Conservation (phyloP, 257 asterid species). For the Cynanchum wilfordii region DNA sequence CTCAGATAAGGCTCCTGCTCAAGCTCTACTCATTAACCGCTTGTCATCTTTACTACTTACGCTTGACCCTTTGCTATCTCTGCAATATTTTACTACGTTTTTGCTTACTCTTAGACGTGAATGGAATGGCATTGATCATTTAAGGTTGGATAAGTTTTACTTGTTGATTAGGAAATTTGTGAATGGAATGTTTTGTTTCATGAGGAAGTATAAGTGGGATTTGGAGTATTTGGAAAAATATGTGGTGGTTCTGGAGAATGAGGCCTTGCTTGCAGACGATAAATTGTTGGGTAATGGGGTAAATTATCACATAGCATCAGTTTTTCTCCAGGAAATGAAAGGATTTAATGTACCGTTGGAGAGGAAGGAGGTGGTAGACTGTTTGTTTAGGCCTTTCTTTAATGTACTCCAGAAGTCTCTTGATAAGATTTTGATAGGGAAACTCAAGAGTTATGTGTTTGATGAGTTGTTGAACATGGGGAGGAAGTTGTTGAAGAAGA, state of each 20-base stretch:
- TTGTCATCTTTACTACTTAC: conserved; percentile 49
- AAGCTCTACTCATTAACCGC: conserved; percentile 53
- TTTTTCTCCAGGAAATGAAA: conserved; percentile 75
- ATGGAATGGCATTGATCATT: conserved; percentile 85
- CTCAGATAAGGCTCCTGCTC: conserved; percentile 76
- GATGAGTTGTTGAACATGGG: conserved; percentile 62
- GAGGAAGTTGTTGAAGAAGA: conserved; percentile 41
- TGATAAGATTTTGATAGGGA: conserved; percentile 74
- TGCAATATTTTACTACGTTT: conserved; percentile 64
- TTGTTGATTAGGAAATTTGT: conserved; percentile 68
- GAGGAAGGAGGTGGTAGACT: conserved; percentile 48
- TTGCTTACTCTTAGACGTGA: conserved; percentile 71
- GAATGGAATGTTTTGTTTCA: conserved; percentile 47
- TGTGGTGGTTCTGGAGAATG: conserved; percentile 45
- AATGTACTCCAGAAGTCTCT: conserved; percentile 39
- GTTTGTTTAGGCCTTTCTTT: conserved; percentile 59
- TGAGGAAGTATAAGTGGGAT: conserved; percentile 62
- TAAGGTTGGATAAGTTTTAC: conserved; percentile 89
- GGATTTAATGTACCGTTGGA: conserved; percentile 50
- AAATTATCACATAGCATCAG: conserved; percentile 73
- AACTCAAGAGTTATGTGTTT: conserved; percentile 68
- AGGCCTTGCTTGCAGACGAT: conserved; percentile 66
- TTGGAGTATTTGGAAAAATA: conserved; percentile 43
- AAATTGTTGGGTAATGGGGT: conserved; percentile 78
- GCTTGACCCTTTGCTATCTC: conserved; percentile 50